These are phyloP conservation scores for Recurvomyces mirabilis DNA, from an alignment of 495 filamentous ascomycete species.

Conservation along the genomic window DNA sequence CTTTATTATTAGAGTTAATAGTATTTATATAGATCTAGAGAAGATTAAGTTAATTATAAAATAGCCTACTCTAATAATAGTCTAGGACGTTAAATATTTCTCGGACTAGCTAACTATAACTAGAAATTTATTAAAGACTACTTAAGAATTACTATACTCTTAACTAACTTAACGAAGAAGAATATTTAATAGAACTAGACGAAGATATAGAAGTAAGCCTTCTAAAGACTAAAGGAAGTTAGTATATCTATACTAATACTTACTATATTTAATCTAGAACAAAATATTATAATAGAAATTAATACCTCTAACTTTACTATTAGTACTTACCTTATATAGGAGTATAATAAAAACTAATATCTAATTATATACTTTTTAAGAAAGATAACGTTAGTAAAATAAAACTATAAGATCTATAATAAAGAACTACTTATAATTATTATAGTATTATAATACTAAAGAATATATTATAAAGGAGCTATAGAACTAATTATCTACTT, in stretches of 20 bases:
- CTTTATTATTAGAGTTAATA: too few species aligned
- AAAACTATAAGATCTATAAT: too few species aligned
- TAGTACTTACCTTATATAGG: too few species aligned
- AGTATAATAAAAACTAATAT: too few species aligned
- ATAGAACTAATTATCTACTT: constrained; percentile 23
- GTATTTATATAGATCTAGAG: too few species aligned
- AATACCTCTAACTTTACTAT: constrained; percentile 22
- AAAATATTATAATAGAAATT: constrained; percentile 1
- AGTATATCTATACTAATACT: neutral
- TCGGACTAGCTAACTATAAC: too few species aligned
- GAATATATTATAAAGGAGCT: too few species aligned
- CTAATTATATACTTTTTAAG: too few species aligned
- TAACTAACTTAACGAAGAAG: neutral
- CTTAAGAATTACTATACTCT: neutral
- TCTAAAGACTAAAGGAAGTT: neutral
- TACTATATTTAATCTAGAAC: neutral
- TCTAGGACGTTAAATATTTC: neutral
- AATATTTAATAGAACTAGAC: neutral
- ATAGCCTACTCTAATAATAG: neutral
- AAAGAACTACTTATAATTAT: constrained; percentile 34
- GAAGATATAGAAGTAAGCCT: neutral
- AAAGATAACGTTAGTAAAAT: too few species aligned
- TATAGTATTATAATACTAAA: constrained; percentile 23
- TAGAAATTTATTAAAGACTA: constrained; percentile 1
- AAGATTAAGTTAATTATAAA: too few species aligned